These are phyloP conservation scores for Aureobasidium mangrovei DNA, from an alignment of 2,329 filamentous ascomycete species.

Conservation along the genomic window DNA sequence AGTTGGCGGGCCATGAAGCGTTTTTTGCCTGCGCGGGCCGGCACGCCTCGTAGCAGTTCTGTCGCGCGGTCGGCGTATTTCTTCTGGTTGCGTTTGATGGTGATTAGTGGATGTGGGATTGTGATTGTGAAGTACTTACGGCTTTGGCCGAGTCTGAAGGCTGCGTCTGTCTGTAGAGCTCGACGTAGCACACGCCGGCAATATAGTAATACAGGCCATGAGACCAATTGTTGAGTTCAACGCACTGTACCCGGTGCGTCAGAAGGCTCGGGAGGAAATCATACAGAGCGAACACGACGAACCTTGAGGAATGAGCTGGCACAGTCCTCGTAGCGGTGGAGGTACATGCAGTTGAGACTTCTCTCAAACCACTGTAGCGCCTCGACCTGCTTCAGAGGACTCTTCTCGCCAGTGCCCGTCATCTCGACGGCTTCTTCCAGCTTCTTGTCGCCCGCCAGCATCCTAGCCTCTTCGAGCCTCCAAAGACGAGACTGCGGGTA, in stretches of 20 bases:
- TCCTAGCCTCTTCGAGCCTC: conserved; percentile 78
- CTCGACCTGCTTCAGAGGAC: conserved; percentile 78
- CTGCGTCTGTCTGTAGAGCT: conserved; percentile 63
- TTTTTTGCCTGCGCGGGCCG: conserved; percentile 71
- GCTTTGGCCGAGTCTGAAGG: conserved; percentile 28
- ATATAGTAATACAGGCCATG: conserved; percentile 86
- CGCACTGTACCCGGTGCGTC: conserved; percentile 40
- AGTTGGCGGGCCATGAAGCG: conserved; percentile 81
- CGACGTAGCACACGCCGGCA: conserved; percentile 67
- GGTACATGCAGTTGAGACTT: conserved; percentile 66
- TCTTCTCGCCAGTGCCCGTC: conserved; percentile 34
- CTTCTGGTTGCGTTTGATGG: conserved; percentile 33
- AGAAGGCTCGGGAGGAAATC: background rate
- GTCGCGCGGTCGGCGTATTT: conserved; percentile 46
- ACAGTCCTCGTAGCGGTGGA: conserved; percentile 67
- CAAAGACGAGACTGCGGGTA: conserved; percentile 81
- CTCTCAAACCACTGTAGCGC: conserved; percentile 81
- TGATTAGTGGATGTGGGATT: background rate
- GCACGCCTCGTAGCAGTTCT: conserved; percentile 61
- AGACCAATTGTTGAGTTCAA: conserved; percentile 83
- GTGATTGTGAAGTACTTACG: too few species aligned
- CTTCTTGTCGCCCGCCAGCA: conserved; percentile 57
- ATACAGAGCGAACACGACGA: conserved; percentile 18
- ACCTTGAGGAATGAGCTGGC: conserved; percentile 62
- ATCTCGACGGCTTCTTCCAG: conserved; percentile 60